These are phyloP conservation scores for Deinandra increscens DNA, from an alignment of 129 eudicot species.

Conservation along the genomic window DNA sequence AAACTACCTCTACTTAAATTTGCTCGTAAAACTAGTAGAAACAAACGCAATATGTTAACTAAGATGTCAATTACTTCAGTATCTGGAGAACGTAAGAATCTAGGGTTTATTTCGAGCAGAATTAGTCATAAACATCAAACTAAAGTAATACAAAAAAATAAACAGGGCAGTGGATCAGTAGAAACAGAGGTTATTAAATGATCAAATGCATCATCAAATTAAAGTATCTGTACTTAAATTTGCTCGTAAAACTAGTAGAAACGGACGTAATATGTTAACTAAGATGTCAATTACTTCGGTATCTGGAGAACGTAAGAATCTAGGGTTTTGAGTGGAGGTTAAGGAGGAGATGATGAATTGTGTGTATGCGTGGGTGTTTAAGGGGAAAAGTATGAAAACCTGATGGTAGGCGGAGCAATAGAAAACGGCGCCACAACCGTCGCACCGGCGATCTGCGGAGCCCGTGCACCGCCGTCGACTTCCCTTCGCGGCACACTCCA, in stretches of 20 bases:
- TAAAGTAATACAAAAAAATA: too few relatives aligned
- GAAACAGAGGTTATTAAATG: too few relatives aligned
- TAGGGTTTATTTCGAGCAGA: too few relatives aligned
- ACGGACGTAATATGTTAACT: neutral
- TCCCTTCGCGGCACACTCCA: conserved; percentile 86
- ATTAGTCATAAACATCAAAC: too few relatives aligned
- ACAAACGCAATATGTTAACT: neutral
- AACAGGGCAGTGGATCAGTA: too few relatives aligned
- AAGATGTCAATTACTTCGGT: neutral
- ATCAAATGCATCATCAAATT: neutral
- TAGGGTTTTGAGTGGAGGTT: conserved; percentile 16
- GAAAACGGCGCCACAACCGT: conserved; percentile 63
- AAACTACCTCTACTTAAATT: neutral
- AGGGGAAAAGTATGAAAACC: conserved; percentile 27
- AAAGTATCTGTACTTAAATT: neutral
- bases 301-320: neutral
- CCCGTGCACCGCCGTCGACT: conserved; percentile 55
- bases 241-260: neutral
- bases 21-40: neutral
- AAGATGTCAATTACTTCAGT: neutral
- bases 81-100: neutral
- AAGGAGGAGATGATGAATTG: neutral
- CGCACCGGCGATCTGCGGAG: conserved; percentile 58
- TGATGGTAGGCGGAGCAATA: conserved; percentile 81
- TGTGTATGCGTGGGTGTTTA: neutral